These are phyloP conservation scores for Trametes cubensis DNA, from an alignment of 768 basidiomycete genomes.

Conservation along the genomic window DNA sequence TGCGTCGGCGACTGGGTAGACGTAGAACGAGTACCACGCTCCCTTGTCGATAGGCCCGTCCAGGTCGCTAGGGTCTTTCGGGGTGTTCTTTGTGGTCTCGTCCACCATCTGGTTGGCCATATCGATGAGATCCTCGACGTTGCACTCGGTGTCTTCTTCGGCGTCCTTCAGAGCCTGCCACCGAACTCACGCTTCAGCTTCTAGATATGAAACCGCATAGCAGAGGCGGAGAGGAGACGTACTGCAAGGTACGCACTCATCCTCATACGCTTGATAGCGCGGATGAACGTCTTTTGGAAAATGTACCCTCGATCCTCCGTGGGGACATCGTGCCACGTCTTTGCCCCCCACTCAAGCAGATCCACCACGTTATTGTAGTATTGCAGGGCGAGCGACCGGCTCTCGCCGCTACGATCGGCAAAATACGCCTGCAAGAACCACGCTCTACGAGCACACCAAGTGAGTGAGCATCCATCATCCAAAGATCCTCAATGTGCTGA, in stretches of 20 bases:
- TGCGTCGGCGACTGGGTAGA: constrained; percentile 23
- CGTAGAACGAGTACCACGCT: constrained; percentile 24
- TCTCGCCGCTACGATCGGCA: constrained; percentile 5
- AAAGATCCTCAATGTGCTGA: background rate
- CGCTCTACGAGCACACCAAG: background rate
- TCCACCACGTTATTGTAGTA: constrained; percentile 19
- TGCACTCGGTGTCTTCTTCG: constrained; percentile 12
- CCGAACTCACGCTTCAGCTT: background rate
- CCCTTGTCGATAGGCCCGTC: constrained; percentile 24
- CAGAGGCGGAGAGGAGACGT: background rate
- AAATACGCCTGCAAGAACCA: constrained; percentile 23
- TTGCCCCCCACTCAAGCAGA: constrained; percentile 26
- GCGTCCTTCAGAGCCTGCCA: constrained; percentile 11
- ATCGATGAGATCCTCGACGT: constrained; percentile 20
- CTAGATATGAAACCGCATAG: background rate
- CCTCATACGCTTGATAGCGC: constrained; percentile 18
- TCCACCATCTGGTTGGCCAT: constrained; percentile 24
- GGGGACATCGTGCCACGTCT: constrained; percentile 18
- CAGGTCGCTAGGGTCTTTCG: constrained; percentile 1
- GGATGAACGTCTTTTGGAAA: constrained; percentile 20
- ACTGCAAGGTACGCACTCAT: constrained; percentile 20
- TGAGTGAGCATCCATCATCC: background rate
- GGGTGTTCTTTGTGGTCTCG: constrained; percentile 22
- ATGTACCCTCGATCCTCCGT: constrained; percentile 13
- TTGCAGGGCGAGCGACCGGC: constrained; percentile 7